These are phyloP conservation scores for Phytophthora sansomeana DNA, from an alignment of 352 stramenopile species.

Conservation along the genomic window DNA sequence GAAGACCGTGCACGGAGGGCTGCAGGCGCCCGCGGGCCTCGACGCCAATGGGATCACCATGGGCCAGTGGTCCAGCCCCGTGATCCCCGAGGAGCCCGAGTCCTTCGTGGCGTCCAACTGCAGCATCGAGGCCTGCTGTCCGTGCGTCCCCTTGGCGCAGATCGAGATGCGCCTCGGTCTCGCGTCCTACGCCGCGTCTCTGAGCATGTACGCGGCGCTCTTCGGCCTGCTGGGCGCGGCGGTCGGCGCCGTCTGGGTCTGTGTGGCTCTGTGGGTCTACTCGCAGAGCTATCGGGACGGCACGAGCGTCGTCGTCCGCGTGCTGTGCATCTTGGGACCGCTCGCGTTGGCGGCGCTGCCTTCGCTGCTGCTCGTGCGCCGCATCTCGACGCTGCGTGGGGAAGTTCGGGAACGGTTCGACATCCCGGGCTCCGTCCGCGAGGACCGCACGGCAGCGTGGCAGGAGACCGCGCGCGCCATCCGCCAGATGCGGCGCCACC, in stretches of 20 bases:
- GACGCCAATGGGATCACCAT: conserved; percentile 39
- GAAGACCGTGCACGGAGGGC: conserved; percentile 32
- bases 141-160: conserved; percentile 42
- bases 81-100: conserved; percentile 35
- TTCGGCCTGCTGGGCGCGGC: conserved; percentile 22
- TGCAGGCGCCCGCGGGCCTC: conserved; percentile 12
- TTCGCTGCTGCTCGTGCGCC: conserved; percentile 32
- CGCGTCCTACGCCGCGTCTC: conserved; percentile 29
- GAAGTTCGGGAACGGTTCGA: conserved; percentile 39
- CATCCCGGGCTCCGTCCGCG: conserved; percentile 39
- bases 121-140: conserved; percentile 39
- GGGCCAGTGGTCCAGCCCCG: conserved; percentile 39
- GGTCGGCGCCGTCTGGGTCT: conserved; percentile 21
- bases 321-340: conserved; percentile 21
- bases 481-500: conserved; percentile 45
- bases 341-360: conserved; percentile 24
- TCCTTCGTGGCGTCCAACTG: conserved; percentile 30
- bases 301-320: conserved; percentile 12
- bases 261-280: conserved; percentile 33
- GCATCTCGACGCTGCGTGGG: conserved; percentile 32
- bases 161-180: conserved; percentile 40
- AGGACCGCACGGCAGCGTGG: conserved; percentile 46
- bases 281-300: conserved; percentile 29
- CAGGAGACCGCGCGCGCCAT: conserved; percentile 43
- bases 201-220: conserved; percentile 29